phyloP scores from a whole-genome alignment of 352 stramenopile genomes.

The Aphanomyces cochlioides region DNA sequence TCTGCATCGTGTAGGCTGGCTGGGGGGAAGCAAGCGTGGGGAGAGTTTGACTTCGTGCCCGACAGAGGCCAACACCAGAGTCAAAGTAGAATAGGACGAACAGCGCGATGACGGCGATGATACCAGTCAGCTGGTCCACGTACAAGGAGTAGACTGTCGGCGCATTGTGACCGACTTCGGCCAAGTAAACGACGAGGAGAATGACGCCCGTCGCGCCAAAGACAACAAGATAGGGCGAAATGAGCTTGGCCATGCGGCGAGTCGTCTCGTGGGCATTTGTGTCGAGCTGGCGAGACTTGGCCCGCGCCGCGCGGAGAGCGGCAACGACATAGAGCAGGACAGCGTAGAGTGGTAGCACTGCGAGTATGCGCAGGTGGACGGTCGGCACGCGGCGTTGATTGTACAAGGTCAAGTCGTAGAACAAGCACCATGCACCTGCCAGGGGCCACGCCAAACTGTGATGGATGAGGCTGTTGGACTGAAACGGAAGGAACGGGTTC shows the following conservation, averaged over 20 bases:
- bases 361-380: conserved; percentile 55
- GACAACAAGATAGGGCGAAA: conserved; percentile 69
- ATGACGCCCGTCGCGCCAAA: conserved; percentile 54
- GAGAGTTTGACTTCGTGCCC: neutral
- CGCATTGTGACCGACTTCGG: conserved; percentile 39
- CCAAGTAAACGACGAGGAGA: conserved; percentile 54
- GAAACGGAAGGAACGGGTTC: conserved; percentile 84
- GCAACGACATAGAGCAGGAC: conserved; percentile 63
- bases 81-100: conserved; percentile 80
- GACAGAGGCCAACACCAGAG: conserved; percentile 34
- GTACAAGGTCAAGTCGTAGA: conserved; percentile 64
- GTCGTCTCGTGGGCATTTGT: conserved; percentile 70
- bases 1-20: neutral
- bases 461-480: conserved; percentile 82
- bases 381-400: conserved; percentile 34
- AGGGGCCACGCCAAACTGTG: conserved; percentile 77
- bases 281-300: conserved; percentile 64
- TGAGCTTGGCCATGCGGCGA: conserved; percentile 74
- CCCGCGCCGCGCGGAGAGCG: conserved; percentile 58
- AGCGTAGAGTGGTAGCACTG: conserved; percentile 55
- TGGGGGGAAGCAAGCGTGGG: neutral
- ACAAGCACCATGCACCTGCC: conserved; percentile 58
- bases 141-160: conserved; percentile 46
- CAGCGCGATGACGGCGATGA: conserved; percentile 59
- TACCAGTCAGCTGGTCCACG: conserved; percentile 63